These are phyloP conservation scores for Termitomyces sp. DNA, from an alignment of 768 basidiomycete species.

Conservation along the genomic window DNA sequence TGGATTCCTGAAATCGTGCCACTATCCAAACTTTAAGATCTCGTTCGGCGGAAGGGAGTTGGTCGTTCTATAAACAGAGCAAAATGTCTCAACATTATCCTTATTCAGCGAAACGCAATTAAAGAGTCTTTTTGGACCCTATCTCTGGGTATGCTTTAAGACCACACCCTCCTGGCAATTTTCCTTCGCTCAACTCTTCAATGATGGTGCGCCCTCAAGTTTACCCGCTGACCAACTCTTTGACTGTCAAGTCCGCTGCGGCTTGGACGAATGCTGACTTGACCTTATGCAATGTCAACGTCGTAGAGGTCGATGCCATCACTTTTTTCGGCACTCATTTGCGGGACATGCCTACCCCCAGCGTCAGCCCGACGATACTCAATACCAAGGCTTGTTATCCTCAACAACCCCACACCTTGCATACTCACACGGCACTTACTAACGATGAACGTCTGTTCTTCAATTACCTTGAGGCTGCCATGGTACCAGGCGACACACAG, in stretches of 20 bases:
- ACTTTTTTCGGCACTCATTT: slow-evolving; percentile 9
- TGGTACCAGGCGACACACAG: slow-evolving; percentile 1
- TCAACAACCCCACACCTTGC: not conserved
- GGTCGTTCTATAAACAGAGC: not conserved
- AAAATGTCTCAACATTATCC: not conserved
- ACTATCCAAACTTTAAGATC: not conserved
- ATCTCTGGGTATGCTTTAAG: not conserved
- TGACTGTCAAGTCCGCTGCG: slow-evolving; percentile 8
- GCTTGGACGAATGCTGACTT: slow-evolving; percentile 13
- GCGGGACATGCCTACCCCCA: slow-evolving; percentile 1
- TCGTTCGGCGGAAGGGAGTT: not conserved
- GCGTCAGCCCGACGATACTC: slow-evolving; percentile 8
- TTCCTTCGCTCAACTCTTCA: not conserved
- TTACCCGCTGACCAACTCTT: not conserved
- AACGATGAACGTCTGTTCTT: slow-evolving; percentile 14
- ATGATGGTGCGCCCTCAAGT: not conserved
- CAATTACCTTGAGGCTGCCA: slow-evolving; percentile 10
- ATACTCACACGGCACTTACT: slow-evolving; percentile 7
- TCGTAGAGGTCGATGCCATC: slow-evolving; percentile 8
- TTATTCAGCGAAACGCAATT: not conserved
- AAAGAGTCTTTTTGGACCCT: not conserved
- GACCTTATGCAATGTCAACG: slow-evolving; percentile 6
- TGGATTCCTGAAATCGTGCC: not conserved
- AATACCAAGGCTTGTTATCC: slow-evolving; percentile 3
- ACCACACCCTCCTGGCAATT: not conserved